Evolutionary conservation across 768 basidiomycete genomes (phyloP).

Genomic region (Leucocoprinus leucothites): DNA sequence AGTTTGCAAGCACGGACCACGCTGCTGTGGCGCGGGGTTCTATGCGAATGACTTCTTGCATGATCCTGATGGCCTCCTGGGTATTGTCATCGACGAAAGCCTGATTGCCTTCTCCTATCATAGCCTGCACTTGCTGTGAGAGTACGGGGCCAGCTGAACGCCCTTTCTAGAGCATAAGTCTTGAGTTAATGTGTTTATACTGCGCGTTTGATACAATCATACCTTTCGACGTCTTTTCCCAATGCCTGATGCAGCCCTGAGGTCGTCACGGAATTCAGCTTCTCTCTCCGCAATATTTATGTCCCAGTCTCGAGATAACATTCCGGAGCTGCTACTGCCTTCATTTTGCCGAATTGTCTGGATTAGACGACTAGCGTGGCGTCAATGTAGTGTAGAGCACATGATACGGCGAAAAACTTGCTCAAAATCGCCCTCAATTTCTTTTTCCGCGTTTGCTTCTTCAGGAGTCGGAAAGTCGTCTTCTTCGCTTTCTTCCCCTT

Average conservation of each 20-base stretch:
- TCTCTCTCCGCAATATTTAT: slow-evolving; percentile 66
- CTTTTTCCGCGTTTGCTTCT: slow-evolving; percentile 36
- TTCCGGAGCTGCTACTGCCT: slow-evolving; percentile 33
- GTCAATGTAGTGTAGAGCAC: neutral
- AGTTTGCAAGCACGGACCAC: slow-evolving; percentile 87
- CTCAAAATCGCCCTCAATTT: slow-evolving; percentile 64
- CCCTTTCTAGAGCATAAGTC: slow-evolving; percentile 34
- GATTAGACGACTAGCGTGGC: slow-evolving; percentile 45
- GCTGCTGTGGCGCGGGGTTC: slow-evolving; percentile 82
- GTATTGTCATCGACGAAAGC: slow-evolving; percentile 75
- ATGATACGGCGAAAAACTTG: slow-evolving; percentile 19
- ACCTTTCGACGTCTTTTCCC: slow-evolving; percentile 55
- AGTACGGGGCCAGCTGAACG: slow-evolving; percentile 48
- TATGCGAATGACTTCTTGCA: slow-evolving; percentile 91
- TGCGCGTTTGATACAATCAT: slow-evolving; percentile 7
- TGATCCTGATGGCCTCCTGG: slow-evolving; percentile 67
- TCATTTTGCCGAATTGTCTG: slow-evolving; percentile 58
- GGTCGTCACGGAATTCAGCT: slow-evolving; percentile 68
- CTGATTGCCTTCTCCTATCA: slow-evolving; percentile 86
- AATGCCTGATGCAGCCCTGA: slow-evolving; percentile 72
- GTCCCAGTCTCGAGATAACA: slow-evolving; percentile 71
- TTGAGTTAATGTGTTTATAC: neutral
- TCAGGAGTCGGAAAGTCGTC: slow-evolving; percentile 14
- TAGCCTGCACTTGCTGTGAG: slow-evolving; percentile 65
- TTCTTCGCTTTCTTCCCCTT: slow-evolving; percentile 20